These are phyloP conservation scores for Diaporthe eres DNA, from an alignment of 2,329 filamentous ascomycete genomes.

Conservation along the genomic window DNA sequence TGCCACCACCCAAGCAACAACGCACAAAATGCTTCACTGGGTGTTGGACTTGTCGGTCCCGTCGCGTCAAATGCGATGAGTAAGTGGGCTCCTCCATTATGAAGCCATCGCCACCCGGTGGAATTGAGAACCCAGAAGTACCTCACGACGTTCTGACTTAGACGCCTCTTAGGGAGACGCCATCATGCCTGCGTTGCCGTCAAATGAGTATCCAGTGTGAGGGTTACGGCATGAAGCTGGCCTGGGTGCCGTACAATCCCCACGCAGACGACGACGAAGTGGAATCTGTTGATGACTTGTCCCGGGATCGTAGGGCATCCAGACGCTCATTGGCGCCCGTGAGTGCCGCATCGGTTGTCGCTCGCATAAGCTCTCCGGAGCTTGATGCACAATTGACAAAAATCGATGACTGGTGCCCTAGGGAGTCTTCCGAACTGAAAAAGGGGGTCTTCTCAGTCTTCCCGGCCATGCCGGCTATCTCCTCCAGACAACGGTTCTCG, in stretches of 20 bases:
- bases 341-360: background rate
- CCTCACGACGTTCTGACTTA: background rate
- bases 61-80: constrained; percentile 45
- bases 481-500: too few species aligned
- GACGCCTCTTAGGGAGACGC: background rate
- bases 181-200: constrained; percentile 39
- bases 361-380: background rate
- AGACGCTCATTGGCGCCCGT: background rate
- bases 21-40: constrained; percentile 43
- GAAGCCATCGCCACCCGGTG: background rate
- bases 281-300: background rate
- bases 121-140: background rate
- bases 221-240: constrained; percentile 44
- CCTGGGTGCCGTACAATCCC: constrained; percentile 38
- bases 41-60: constrained; percentile 43
- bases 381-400: background rate
- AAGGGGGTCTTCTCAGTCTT: constrained; percentile 9
- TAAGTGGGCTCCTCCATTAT: background rate
- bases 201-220: constrained; percentile 43
- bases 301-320: background rate
- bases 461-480: background rate
- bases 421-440: background rate
- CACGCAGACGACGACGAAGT: background rate
- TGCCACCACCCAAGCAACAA: constrained; percentile 66
- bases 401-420: constrained; percentile 3